These are phyloP conservation scores for Daldinia concentrica DNA, from an alignment of 495 filamentous ascomycete genomes.

Conservation along the genomic window DNA sequence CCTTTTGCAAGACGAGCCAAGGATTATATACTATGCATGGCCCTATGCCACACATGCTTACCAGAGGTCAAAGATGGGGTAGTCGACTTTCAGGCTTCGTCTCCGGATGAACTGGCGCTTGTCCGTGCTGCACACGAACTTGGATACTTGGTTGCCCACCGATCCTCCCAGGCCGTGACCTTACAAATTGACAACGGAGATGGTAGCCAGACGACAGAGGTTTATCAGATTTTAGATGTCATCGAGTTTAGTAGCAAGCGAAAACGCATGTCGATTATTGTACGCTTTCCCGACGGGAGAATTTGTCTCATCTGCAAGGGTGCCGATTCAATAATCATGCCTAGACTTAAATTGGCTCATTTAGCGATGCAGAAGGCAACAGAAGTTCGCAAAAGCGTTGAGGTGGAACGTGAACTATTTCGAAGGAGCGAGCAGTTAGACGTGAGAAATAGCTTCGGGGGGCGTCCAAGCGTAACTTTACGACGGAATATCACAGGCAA, in stretches of 20 bases:
- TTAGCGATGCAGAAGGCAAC: constrained; percentile 78
- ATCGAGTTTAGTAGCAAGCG: constrained; percentile 91
- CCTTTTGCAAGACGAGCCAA: constrained; percentile 83
- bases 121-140: constrained; percentile 84
- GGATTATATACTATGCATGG: constrained; percentile 82
- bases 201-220: constrained; percentile 55
- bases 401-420: constrained; percentile 56
- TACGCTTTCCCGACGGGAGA: constrained; percentile 84
- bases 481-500: constrained; percentile 52
- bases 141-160: constrained; percentile 76
- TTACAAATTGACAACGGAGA: constrained; percentile 45
- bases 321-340: constrained; percentile 80
- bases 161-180: constrained; percentile 53
- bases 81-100: constrained; percentile 82
- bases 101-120: constrained; percentile 88
- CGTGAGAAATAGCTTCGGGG: constrained; percentile 63
- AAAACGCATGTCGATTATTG: constrained; percentile 90
- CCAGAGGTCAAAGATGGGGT: constrained; percentile 74
- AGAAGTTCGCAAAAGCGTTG: constrained; percentile 76
- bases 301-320: constrained; percentile 91
- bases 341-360: constrained; percentile 71
- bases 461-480: constrained; percentile 69
- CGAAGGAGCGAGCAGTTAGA: constrained; percentile 55
- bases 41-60: constrained; percentile 89
- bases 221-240: constrained; percentile 81